These are phyloP conservation scores for Heterobasidion parviporum DNA, from an alignment of 1,284 basidiomycete species.

Conservation along the genomic window DNA sequence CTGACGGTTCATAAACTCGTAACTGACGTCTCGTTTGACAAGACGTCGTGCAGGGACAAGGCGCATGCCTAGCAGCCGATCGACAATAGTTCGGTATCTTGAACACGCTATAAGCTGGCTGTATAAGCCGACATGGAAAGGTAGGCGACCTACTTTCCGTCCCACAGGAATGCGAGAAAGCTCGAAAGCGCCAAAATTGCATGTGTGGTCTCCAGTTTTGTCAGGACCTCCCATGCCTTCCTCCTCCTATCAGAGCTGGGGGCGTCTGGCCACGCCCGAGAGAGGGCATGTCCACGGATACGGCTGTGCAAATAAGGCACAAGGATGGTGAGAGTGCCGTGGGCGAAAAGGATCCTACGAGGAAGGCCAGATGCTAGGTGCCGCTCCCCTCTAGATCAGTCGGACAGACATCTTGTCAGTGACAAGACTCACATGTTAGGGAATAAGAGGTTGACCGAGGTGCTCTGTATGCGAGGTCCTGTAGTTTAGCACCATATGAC, in stretches of 20 bases:
- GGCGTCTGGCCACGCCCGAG: conserved; percentile 83
- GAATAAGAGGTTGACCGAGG: conserved; percentile 16
- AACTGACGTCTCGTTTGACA: conserved; percentile 82
- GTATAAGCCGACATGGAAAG: not conserved
- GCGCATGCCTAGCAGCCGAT: conserved; percentile 74
- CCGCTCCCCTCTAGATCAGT: no score
- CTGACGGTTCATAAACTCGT: conserved; percentile 99
- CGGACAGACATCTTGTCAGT: not conserved
- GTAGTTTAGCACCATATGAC: conserved; percentile 88
- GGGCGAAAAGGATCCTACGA: conserved; percentile 51
- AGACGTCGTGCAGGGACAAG: conserved; percentile 70
- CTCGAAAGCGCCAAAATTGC: conserved; percentile 58
- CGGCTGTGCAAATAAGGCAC: conserved; percentile 76
- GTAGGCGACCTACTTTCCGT: conserved; percentile 60
- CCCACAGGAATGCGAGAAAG: conserved; percentile 80
- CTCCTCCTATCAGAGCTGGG: conserved; percentile 72
- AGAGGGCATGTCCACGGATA: conserved; percentile 69
- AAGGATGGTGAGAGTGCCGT: conserved; percentile 70
- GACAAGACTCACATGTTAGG: conserved; percentile 26
- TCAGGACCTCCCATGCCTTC: conserved; percentile 69
- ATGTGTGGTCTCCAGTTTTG: conserved; percentile 61
- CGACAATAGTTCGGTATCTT: conserved; percentile 82
- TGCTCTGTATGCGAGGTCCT: conserved; percentile 66
- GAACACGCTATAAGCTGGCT: not conserved
- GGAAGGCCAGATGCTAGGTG: conserved; percentile 54